Conservation (phyloP, 1,139 yeast species). For the Spathaspora sp. region DNA sequence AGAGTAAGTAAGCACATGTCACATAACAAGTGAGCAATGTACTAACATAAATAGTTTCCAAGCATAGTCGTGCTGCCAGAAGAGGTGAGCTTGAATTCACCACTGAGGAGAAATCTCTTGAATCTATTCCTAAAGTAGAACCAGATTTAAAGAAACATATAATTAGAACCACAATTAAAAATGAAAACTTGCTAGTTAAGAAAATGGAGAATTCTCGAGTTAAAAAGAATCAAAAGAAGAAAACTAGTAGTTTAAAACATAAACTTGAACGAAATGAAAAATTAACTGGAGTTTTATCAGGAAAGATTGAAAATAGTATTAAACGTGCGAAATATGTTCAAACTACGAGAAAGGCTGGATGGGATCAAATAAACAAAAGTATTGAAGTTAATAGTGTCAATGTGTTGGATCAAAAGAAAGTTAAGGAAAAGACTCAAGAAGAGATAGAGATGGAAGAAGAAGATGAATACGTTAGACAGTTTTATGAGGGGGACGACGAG, state of each 20-base stretch:
- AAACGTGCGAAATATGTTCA: conserved; percentile 63
- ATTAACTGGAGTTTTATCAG: conserved; percentile 54
- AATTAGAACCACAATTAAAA: conserved; percentile 67
- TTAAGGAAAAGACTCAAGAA: conserved; percentile 10
- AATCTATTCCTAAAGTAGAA: conserved; percentile 55
- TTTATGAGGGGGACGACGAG: conserved; percentile 29
- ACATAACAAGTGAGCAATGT: neutral
- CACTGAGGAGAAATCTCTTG: conserved; percentile 49
- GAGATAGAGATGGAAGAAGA: conserved; percentile 31
- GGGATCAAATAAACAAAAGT: conserved; percentile 65
- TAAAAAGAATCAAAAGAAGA: conserved; percentile 29
- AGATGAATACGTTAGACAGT: conserved; percentile 36
- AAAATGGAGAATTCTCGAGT: conserved; percentile 49
- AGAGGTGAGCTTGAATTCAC: conserved; percentile 48
- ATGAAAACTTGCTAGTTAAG: conserved; percentile 58
- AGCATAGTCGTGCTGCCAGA: conserved; percentile 77
- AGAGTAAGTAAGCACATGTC: conserved; percentile 1
- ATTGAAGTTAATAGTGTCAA: conserved; percentile 27
- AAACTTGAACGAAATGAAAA: conserved; percentile 50
- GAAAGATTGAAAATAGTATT: conserved; percentile 64
- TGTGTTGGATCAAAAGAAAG: neutral
- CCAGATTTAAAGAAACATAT: conserved; percentile 61
- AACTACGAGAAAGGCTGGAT: conserved; percentile 62
- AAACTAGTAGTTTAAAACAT: conserved; percentile 34
- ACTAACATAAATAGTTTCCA: conserved; percentile 46